Base-by-base conservation (phyloP, 805 yeast genomes). In the Yarrowia keelungensis region DNA sequence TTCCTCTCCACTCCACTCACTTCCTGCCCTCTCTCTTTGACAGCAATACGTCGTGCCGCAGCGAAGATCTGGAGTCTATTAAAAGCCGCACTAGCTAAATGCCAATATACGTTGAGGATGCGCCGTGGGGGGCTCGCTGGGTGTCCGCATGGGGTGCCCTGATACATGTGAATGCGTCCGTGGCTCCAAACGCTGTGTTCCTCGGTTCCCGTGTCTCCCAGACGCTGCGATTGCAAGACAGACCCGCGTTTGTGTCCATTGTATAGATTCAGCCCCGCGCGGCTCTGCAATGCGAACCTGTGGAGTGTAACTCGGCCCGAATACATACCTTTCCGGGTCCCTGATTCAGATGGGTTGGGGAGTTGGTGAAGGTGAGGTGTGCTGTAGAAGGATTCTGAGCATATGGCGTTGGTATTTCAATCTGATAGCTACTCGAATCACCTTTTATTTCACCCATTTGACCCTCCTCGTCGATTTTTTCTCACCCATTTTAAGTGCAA, bases 21-120 rank as follows among this genome's bases (percentile, higher is more conserved):
- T 26, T 5, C 7, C 32, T 26, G 7, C 4, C 32, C 32, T 26
- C 32, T 35, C 43, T 36, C 26, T 38, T 53, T 53, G 59, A 51
- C 58, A 51, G 58, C 58, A 51, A 51, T 16, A 19, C 58, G 58
- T 51, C 58, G 58, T 51, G 58, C 58, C 58, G 58, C 58, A 38
- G 59, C 43, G 43, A 39, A 19, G 43, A 53, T 53, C 59, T 19
- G 59, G 59, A 53, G 59, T 38, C 43, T 53, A 53, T 38, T 53
- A 38, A 53, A 51, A 53, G 45, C 59, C 45, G 59, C 45, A 53
- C 59, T 53, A 36, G 42, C 56, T 36, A 36, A 16, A n/a, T 35
- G 10, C 39, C 39, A 16, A 49, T 32, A 49, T 49, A 26, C 53
- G 53, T 47, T 14, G 53, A 7, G 38, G 11, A 5, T 47, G 53